phyloP scores from a whole-genome alignment of 345 rosid species.

The Acer saccharum region DNA sequence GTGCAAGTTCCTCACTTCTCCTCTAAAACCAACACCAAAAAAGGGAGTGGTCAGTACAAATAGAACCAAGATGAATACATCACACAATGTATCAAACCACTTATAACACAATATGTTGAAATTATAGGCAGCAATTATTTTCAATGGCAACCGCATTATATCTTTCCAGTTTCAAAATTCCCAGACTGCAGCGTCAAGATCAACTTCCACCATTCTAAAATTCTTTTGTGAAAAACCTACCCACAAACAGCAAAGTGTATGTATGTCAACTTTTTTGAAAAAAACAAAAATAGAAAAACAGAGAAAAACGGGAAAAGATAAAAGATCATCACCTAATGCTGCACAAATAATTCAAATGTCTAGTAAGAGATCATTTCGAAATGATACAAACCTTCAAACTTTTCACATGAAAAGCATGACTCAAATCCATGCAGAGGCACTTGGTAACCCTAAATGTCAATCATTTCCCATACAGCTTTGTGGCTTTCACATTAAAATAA shows the following conservation, averaged over 20 bases:
- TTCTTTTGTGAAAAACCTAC: neutral
- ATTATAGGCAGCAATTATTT: too few species aligned
- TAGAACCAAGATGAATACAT: neutral
- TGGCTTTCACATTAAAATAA: neutral
- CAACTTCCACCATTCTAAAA: slow-evolving; percentile 1
- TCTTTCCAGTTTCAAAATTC: neutral
- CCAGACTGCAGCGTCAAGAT: neutral
- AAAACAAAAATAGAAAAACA: neutral
- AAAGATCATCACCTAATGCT: neutral
- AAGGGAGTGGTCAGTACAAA: neutral
- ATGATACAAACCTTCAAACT: slow-evolving; percentile 5
- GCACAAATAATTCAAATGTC: neutral
- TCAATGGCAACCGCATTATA: neutral
- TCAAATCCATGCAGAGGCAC: neutral
- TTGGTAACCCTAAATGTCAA: neutral
- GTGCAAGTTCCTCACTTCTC: slow-evolving; percentile 74
- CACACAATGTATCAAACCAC: too few species aligned
- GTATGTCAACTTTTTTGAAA: neutral
- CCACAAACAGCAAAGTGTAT: neutral
- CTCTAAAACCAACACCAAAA: slow-evolving; percentile 46
- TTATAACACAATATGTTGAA: neutral
- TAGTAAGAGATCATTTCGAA: neutral
- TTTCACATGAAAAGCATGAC: neutral
- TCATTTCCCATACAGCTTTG: neutral
- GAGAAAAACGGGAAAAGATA: neutral